These are phyloP conservation scores for Massarina eburnea DNA, from an alignment of 2,329 filamentous ascomycete species.

Conservation along the genomic window DNA sequence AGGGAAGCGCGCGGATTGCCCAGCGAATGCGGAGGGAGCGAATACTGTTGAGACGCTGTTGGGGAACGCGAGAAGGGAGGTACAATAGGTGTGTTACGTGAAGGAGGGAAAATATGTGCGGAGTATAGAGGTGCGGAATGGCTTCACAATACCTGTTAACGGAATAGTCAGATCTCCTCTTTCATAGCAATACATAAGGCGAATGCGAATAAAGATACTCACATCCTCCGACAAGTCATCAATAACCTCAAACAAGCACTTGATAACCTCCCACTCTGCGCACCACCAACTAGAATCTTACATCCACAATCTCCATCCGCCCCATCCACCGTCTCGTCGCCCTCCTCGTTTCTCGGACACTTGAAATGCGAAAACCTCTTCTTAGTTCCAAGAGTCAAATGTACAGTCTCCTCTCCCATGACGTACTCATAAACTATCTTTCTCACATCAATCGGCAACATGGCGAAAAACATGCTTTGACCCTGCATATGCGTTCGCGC, in stretches of 20 bases:
- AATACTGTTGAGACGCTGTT: constrained; percentile 29
- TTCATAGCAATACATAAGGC: neutral
- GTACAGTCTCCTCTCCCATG: constrained; percentile 30
- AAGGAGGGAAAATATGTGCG: constrained; percentile 36
- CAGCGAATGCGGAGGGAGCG: constrained; percentile 33
- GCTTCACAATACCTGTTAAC: constrained; percentile 34
- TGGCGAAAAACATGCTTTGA: constrained; percentile 32
- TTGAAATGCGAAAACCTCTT: constrained; percentile 36
- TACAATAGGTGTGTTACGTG: constrained; percentile 37
- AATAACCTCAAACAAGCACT: constrained; percentile 17
- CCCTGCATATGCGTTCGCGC: constrained; percentile 29
- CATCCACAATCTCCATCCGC: constrained; percentile 24
- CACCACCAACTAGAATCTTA: constrained; percentile 31
- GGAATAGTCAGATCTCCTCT: neutral
- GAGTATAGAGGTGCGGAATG: constrained; percentile 29
- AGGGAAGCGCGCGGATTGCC: constrained; percentile 37
- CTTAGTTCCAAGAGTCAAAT: constrained; percentile 33
- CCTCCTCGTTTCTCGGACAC: constrained; percentile 17
- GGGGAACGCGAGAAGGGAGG: constrained; percentile 30
- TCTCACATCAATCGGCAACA: constrained; percentile 35
- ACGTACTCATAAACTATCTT: constrained; percentile 36
- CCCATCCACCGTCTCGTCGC: constrained; percentile 4
- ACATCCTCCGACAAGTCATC: constrained; percentile 33
- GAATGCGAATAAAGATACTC: constrained; percentile 7
- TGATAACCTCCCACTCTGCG: constrained; percentile 16